Evolutionary conservation across 2,329 filamentous ascomycete genomes (phyloP), one percentile per base, ranked within the genome.

Genomic region (Pseudogymnoascus sp.): DNA sequence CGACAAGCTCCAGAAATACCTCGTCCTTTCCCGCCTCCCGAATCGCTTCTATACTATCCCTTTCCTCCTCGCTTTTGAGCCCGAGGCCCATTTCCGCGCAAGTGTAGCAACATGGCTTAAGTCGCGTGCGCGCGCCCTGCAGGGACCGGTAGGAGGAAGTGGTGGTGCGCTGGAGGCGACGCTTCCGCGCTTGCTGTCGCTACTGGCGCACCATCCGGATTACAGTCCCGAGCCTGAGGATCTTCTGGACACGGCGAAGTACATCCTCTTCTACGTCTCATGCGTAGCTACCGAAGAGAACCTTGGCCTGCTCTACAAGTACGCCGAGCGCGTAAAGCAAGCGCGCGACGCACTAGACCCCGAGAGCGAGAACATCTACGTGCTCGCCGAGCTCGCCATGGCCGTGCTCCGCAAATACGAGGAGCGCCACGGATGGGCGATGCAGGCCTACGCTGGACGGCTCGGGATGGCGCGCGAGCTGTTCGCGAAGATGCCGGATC

Each of bases 201-300:
- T 99, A 47, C 82, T 99, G 47, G 93, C 93, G 4, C 93, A 97
- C 73, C 95, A 99, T 73, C 93, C 93, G 1, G 95, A 99, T 74
- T 97, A 93, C 68, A 86, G 83, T 65, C 74, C 81, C 1, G 82
- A 84, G 5, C 76, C 86, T 2, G 82, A 85, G 13, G 88, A 92
- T 59, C 77, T 97, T 59, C 80, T 86, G 50, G 91, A 96, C 72
- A 93, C 96, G 74, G 87, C 90, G 5, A 86, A 87, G 69, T 99
- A 97, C 74, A 86, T 99, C 64, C 75, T 97, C 44, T 97, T 93
- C 76, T 99, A 96, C 72, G 80, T 97, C 56, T 86, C 83, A 66
- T 86, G 87, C 38, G 86, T 97, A 16, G 91, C 91, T 8, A 93
- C 87, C 0, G 90, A 96, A 73, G 85, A 90, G 50, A 99, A 97